A percentile compares a stretch with the other conserved stretches of the same genome.
These are phyloP conservation scores for Citropsis articulata DNA, from an alignment of 345 rosid genomes.

Conservation along the genomic window DNA sequence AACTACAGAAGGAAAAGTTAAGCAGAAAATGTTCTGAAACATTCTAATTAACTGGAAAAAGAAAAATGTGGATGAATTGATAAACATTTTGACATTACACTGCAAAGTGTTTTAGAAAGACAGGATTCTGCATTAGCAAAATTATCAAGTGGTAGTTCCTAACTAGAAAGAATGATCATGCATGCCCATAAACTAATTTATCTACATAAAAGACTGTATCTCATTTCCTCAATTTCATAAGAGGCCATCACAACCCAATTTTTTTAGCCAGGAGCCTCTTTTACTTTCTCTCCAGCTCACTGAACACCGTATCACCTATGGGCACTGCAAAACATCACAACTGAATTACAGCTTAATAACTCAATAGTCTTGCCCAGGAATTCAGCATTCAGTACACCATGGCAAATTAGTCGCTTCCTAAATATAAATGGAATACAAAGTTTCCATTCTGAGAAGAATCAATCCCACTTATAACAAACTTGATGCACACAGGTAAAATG, in stretches of 20 bases:
- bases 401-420: neutral
- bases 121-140: neutral
- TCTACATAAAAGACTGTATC: neutral
- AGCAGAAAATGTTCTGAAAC: neutral
- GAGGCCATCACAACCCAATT: neutral
- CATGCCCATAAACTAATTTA: neutral
- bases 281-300: neutral
- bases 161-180: neutral
- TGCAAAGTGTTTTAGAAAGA: neutral
- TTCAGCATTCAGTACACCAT: neutral
- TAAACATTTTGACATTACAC: neutral
- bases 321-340: neutral
- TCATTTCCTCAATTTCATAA: neutral
- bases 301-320: neutral
- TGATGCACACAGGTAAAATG: neutral
- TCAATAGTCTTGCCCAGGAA: neutral
- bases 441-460: neutral
- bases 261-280: neutral
- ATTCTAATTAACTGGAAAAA: neutral
- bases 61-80: neutral
- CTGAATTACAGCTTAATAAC: neutral
- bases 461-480: neutral
- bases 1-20: constrained; percentile 42
- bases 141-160: neutral
- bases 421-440: neutral